Evolutionary conservation across 106 monocot species (phyloP), one percentile per base, ranked within the genome.

Genomic region (Dioscorea dumetorum): DNA sequence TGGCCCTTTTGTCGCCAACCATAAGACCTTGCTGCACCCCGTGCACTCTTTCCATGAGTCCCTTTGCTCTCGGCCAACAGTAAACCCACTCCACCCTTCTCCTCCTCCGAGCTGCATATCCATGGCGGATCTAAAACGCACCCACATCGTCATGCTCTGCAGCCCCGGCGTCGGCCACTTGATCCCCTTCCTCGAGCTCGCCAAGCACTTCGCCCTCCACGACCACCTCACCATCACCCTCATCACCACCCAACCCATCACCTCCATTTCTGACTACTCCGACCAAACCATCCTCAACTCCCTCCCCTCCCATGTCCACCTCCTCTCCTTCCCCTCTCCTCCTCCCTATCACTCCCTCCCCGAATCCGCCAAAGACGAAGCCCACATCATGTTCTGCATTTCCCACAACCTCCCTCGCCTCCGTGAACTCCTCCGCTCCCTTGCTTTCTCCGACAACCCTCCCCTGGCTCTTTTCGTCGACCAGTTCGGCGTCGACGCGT

Each of bases 81-180:
- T 28, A 41, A 41, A 41, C 9, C 41, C 41, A 41, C 2, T 1
- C 41, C 5, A 41, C 41, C 41, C 41, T 6, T 41, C 41, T 10
- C 6, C 41, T 10, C 41, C 41, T 41, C 41, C 5, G 10, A 3
- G 41, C 41, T 41, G n/a, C n/a, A n/a, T 5, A 41, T 41, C 41
- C 6, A 41, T 41, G 41, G 41, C 41, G 41, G 41, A 41, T 41
- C 41, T 10, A 1, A 41, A 41, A 41, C 41, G 9, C 41, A 41
- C 41, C 5, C 76, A 76, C 18, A 58, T 77, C n/a, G 77, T 58
- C 31, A 64, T 77, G 33, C 21, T 77, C 21, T 31, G 71, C 4
- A 71, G 49, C 48, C 77, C 77, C 18, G 70, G 71, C 48, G 66
- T 77, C 28, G 77, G 77, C 9, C 77, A 77, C 56, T 20, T 77